A percentile compares a stretch with the other conserved stretches of the same genome.
Evolutionary conservation across 306 rosid genomes (phyloP).

Genomic region (Rosa persica): DNA sequence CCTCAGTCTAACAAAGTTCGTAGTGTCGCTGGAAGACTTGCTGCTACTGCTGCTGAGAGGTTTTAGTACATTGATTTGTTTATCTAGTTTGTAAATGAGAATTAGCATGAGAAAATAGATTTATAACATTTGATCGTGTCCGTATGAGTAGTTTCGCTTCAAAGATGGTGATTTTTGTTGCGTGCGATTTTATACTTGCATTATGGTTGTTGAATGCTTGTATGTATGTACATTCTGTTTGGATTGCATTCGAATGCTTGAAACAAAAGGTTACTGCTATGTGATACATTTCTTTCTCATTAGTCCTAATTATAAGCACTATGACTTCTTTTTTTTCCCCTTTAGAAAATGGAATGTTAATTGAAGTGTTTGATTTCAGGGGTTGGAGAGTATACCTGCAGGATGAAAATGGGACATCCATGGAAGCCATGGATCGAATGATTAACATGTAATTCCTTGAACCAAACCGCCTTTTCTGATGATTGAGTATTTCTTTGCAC

Average conservation of each 20-base stretch:
- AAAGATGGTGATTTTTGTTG: not conserved
- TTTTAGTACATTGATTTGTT: not conserved
- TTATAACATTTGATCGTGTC: not conserved
- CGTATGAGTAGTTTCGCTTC: not conserved
- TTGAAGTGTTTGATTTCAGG: constrained; percentile 42
- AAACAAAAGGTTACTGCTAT: not conserved
- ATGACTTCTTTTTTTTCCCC: too few relatives aligned
- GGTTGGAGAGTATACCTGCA: constrained; percentile 93
- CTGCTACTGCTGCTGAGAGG: constrained; percentile 84
- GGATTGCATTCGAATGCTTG: not conserved
- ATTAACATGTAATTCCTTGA: constrained; percentile 51
- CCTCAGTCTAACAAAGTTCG: constrained; percentile 84
- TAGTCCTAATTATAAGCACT: too few relatives aligned
- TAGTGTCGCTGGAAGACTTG: constrained; percentile 77
- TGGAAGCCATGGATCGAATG: constrained; percentile 66
- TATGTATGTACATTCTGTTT: not conserved
- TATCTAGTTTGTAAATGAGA: not conserved
- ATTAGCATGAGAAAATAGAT: not conserved
- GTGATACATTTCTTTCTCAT: not conserved
- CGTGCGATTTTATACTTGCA: not conserved
- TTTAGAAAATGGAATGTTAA: not conserved
- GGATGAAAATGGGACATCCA: constrained; percentile 90
- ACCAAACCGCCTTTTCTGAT: not conserved
- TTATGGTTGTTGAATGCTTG: not conserved
- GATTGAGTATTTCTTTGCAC: not conserved